phyloP scores from a whole-genome alignment of 345 rosid species.

The Brassica nigra region DNA sequence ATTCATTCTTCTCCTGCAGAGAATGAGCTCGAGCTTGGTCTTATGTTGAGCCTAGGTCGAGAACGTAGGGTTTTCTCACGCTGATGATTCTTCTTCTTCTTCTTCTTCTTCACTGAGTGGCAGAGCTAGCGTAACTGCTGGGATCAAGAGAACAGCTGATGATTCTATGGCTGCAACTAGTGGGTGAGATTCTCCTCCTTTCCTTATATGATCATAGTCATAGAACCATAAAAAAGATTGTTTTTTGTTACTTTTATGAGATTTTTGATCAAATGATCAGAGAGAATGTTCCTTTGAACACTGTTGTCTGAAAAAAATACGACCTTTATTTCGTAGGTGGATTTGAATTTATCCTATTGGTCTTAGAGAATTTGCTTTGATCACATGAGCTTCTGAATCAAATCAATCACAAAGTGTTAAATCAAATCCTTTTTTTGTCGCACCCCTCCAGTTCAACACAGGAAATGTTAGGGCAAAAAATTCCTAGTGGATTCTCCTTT shows the following conservation, averaged over 20 bases:
- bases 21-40: conserved; percentile 63
- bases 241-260: not conserved
- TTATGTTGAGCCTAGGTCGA: conserved; percentile 58
- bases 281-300: conserved; percentile 17
- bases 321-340: conserved; percentile 1
- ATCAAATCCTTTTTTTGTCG: not conserved
- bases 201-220: not conserved
- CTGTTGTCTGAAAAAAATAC: conserved; percentile 5
- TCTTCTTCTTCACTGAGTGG: conserved; percentile 43
- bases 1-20: conserved; percentile 68
- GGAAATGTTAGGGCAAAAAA: not conserved
- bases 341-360: conserved; percentile 9
- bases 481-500: conserved; percentile 1
- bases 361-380: conserved; percentile 10
- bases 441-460: too few relatives aligned
- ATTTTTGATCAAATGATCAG: not conserved
- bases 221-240: not conserved
- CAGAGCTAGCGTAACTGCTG: conserved; percentile 53
- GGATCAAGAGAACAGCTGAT: conserved; percentile 70
- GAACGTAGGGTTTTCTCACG: conserved; percentile 56
- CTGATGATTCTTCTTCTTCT: conserved; percentile 54
- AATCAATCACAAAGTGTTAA: not conserved
- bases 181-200: conserved; percentile 46
- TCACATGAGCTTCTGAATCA: not conserved
- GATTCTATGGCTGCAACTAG: conserved; percentile 60